Evolutionary conservation across 2,329 filamentous ascomycete species (phyloP).

Genomic region (Ophioceras dolichostomum): DNA sequence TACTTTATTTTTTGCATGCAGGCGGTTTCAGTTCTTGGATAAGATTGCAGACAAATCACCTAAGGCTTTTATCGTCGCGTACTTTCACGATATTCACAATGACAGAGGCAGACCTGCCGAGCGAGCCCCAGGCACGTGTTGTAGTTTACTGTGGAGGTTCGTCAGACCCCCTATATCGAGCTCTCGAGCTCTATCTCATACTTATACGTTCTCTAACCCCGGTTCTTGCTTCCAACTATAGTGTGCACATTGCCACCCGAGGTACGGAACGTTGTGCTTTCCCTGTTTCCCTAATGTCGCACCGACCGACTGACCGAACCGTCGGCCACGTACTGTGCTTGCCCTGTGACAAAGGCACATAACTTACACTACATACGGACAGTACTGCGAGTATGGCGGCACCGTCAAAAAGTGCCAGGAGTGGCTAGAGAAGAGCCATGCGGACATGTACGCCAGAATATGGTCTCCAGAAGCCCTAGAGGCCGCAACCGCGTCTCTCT

Average conservation of each 20-base stretch:
- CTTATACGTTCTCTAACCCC: not conserved
- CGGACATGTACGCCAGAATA: constrained; percentile 61
- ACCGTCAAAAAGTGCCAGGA: constrained; percentile 95
- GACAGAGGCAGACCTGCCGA: constrained; percentile 1
- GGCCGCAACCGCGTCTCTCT: constrained; percentile 75
- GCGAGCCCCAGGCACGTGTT: constrained; percentile 1
- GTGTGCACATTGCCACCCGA: constrained; percentile 55
- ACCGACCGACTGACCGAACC: too few relatives aligned
- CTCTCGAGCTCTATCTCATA: not conserved
- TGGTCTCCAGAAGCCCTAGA: constrained; percentile 85
- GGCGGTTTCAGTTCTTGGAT: not conserved
- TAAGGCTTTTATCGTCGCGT: not conserved
- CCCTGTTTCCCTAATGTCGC: too few relatives aligned
- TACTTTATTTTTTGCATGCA: too few relatives aligned
- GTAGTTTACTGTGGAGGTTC: constrained; percentile 3
- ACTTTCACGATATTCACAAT: not conserved
- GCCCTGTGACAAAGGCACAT: too few relatives aligned
- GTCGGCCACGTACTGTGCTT: too few relatives aligned
- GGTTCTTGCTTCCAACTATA: too few relatives aligned
- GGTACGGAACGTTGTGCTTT: constrained; percentile 37
- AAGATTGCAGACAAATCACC: not conserved
- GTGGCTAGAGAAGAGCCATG: constrained; percentile 72
- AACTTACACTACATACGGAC: too few relatives aligned
- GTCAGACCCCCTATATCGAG: not conserved
- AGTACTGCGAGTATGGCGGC: constrained; percentile 99